These are phyloP conservation scores for Chalaropsis ovoidea DNA, from an alignment of 2,329 filamentous ascomycete species.

Conservation along the genomic window DNA sequence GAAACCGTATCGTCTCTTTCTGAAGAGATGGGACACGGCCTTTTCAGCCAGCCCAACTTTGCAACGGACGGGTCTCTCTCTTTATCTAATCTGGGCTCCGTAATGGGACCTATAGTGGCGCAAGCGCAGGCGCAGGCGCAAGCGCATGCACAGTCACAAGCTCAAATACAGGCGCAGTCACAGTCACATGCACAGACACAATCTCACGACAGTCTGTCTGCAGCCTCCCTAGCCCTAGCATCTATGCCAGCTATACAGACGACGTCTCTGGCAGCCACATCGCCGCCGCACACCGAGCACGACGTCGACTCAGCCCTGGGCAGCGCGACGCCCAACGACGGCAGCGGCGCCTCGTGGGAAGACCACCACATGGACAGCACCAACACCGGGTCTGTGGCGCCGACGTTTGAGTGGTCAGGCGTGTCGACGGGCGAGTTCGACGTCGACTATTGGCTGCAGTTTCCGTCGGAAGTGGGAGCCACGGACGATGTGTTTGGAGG, in stretches of 20 bases:
- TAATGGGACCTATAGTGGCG: constrained; percentile 11
- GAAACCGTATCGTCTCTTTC: constrained; percentile 38
- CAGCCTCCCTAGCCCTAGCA: constrained; percentile 13
- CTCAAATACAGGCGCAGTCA: neutral
- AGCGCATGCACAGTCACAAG: neutral
- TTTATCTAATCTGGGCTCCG: neutral
- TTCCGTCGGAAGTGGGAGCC: constrained; percentile 41
- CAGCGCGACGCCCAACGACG: constrained; percentile 38
- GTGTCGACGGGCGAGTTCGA: constrained; percentile 46
- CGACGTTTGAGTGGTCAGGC: constrained; percentile 47
- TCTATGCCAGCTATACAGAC: constrained; percentile 14
- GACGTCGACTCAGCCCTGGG: constrained; percentile 35
- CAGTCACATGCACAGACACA: neutral
- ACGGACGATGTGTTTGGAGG: constrained; percentile 34
- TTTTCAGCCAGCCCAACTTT: constrained; percentile 7
- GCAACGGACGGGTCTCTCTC: neutral
- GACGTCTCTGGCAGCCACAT: constrained; percentile 26
- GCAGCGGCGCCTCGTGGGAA: constrained; percentile 35
- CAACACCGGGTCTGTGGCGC: constrained; percentile 31
- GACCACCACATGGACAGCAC: constrained; percentile 32
- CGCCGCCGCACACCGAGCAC: constrained; percentile 38
- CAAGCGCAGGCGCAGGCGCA: neutral
- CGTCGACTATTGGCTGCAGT: constrained; percentile 51
- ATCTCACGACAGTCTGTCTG: neutral
- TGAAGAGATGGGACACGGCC: neutral